These are phyloP conservation scores for Ophiostoma tasmaniense DNA, from an alignment of 2,329 filamentous ascomycete species.

Conservation along the genomic window DNA sequence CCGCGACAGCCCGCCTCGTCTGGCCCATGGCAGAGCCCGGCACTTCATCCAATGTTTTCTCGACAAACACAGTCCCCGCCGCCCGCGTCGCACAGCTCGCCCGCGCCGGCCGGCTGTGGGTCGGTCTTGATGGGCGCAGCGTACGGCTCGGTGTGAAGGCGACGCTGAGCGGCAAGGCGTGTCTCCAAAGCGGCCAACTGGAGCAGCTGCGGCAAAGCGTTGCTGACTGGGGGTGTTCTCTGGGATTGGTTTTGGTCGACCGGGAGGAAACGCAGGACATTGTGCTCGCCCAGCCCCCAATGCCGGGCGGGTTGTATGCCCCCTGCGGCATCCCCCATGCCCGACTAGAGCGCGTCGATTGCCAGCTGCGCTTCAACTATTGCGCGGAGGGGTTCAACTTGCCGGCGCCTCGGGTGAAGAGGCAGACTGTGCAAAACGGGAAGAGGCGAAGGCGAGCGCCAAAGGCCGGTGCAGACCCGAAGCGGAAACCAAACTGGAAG, in stretches of 20 bases:
- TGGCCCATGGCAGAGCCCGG: constrained; percentile 7
- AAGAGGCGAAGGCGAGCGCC: no score
- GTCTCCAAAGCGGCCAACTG: not conserved
- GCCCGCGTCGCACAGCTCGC: constrained; percentile 18
- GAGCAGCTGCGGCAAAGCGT: not conserved
- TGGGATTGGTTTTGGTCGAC: constrained; percentile 6
- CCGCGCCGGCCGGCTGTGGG: constrained; percentile 19
- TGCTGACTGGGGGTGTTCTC: constrained; percentile 9
- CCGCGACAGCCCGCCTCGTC: constrained; percentile 17
- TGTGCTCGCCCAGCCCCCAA: constrained; percentile 13
- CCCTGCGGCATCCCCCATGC: constrained; percentile 18
- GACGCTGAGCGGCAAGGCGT: constrained; percentile 7
- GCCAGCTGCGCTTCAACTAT: constrained; percentile 12
- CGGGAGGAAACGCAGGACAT: not conserved
- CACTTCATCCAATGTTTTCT: not conserved
- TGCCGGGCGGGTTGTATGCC: constrained; percentile 15
- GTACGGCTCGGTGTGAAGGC: constrained; percentile 14
- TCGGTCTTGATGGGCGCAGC: constrained; percentile 14
- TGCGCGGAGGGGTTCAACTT: not conserved
- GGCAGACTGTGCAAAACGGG: not conserved
- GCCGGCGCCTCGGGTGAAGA: not conserved
- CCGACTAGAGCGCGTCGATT: constrained; percentile 15
- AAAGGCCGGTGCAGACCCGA: not conserved
- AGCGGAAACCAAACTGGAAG: not conserved
- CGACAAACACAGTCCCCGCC: constrained; percentile 7